A percentile compares a stretch with the other conserved stretches of the same genome.
These are phyloP conservation scores for Wickerhamomyces canadensis DNA, from an alignment of 805 yeast genomes.

Conservation along the genomic window DNA sequence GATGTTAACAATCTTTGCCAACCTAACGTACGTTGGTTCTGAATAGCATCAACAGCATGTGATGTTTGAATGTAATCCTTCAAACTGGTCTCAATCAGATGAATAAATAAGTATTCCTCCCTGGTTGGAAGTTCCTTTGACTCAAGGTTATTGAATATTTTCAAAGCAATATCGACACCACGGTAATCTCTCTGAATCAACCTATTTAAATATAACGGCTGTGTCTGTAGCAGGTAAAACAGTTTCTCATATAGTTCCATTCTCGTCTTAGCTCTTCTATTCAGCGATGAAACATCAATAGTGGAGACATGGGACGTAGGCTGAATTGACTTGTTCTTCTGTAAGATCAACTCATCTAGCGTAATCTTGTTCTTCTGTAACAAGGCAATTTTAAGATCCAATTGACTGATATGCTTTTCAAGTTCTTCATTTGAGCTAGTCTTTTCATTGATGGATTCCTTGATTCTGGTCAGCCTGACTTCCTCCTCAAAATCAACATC, in stretches of 20 bases:
- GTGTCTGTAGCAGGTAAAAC: constrained; percentile 79
- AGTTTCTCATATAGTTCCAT: constrained; percentile 70
- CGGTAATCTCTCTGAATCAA: constrained; percentile 36
- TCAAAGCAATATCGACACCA: constrained; percentile 23
- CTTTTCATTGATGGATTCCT: constrained; percentile 63
- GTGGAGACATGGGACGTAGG: constrained; percentile 4
- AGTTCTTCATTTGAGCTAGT: constrained; percentile 66
- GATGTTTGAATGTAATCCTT: constrained; percentile 30
- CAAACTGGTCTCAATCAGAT: constrained; percentile 23
- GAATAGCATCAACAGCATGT: constrained; percentile 24
- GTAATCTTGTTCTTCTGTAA: constrained; percentile 76
- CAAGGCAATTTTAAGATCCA: constrained; percentile 73
- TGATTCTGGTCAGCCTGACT: constrained; percentile 55
- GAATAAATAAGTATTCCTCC: constrained; percentile 22
- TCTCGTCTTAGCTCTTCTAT: constrained; percentile 37
- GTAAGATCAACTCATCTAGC: constrained; percentile 56
- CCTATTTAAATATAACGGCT: constrained; percentile 63
- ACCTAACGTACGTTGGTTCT: constrained; percentile 19
- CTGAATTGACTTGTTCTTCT: constrained; percentile 29
- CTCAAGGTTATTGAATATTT: constrained; percentile 21
- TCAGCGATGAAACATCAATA: constrained; percentile 23
- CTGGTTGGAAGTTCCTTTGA: constrained; percentile 23
- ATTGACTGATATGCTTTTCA: constrained; percentile 68
- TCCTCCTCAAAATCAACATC: constrained; percentile 75
- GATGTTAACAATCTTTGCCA: constrained; percentile 39